phyloP scores from a whole-genome alignment of 768 basidiomycete species.

The Clitopilus hobsonii region DNA sequence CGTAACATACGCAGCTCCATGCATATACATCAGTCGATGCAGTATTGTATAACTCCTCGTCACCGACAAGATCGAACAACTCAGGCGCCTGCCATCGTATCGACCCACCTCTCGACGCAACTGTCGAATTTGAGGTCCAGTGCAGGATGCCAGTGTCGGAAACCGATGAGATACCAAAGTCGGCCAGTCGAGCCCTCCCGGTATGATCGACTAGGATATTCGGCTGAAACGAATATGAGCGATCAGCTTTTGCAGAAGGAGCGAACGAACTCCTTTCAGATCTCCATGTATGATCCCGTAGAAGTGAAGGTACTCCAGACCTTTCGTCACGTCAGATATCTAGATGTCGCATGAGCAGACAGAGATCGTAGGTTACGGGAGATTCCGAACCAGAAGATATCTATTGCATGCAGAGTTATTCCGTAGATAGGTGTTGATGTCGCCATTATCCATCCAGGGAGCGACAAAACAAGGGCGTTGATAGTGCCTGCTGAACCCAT shows the following conservation, averaged over 20 bases:
- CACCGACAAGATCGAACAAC: background rate
- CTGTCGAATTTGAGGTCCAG: slow-evolving; percentile 12
- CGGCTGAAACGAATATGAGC: no score
- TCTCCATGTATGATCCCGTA: slow-evolving; percentile 40
- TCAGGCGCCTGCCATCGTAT: slow-evolving; percentile 11
- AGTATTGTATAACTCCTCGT: background rate
- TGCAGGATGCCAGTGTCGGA: slow-evolving; percentile 7
- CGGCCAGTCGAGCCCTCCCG: slow-evolving; percentile 15
- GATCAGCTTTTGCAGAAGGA: no score
- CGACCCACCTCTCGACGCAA: slow-evolving; percentile 7
- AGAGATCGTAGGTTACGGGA: slow-evolving; percentile 8
- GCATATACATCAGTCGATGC: slow-evolving; percentile 20
- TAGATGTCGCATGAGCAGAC: slow-evolving; percentile 11
- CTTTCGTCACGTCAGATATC: slow-evolving; percentile 26
- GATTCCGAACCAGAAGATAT: slow-evolving; percentile 9
- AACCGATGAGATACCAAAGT: slow-evolving; percentile 17
- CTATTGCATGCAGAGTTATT: slow-evolving; percentile 13
- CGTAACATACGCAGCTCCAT: slow-evolving; percentile 22
- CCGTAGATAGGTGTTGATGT: slow-evolving; percentile 20
- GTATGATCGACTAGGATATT: slow-evolving; percentile 15
- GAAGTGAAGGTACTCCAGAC: slow-evolving; percentile 29
- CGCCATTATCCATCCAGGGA: slow-evolving; percentile 35
- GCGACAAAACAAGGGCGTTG: slow-evolving; percentile 22
- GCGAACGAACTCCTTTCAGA: slow-evolving; percentile 33
- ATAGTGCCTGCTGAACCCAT: background rate